Evolutionary conservation across 805 yeast species (phyloP).

Genomic region (Yamadazyma olivae): DNA sequence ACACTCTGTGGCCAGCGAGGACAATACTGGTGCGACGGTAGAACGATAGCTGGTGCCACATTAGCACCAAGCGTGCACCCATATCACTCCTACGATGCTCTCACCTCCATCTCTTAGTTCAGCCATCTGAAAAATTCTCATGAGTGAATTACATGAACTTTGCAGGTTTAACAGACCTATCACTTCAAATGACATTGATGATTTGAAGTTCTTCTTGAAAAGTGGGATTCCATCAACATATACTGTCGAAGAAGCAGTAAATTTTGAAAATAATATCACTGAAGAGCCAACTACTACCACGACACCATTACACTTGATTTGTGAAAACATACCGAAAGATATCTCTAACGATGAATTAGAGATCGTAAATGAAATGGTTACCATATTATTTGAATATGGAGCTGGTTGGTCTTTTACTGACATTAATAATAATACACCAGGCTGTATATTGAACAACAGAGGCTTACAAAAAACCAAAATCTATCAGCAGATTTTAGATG

Average conservation of each 20-base stretch:
- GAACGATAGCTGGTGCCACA: too few relatives aligned
- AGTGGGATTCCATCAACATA: conserved; percentile 81
- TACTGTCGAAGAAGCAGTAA: conserved; percentile 72
- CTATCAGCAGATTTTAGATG: conserved; percentile 61
- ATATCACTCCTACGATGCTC: too few relatives aligned
- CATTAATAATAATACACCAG: conserved; percentile 73
- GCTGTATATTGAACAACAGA: conserved; percentile 67
- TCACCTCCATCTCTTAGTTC: too few relatives aligned
- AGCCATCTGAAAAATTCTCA: too few relatives aligned
- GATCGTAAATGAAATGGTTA: conserved; percentile 54
- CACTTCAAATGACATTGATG: conserved; percentile 37
- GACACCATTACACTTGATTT: conserved; percentile 74
- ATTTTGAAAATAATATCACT: conserved; percentile 45
- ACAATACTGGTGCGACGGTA: too few relatives aligned
- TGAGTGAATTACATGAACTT: conserved; percentile 74
- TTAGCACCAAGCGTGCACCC: too few relatives aligned
- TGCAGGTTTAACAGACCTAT: conserved; percentile 57
- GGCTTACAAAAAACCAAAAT: conserved; percentile 35
- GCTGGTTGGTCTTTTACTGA: conserved; percentile 90
- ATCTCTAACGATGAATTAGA: conserved; percentile 37
- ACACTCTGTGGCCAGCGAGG: too few relatives aligned
- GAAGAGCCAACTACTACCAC: conserved; percentile 55
- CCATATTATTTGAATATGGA: conserved; percentile 72
- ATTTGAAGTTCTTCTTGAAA: conserved; percentile 45
- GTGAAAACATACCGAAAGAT: conserved; percentile 52